Evolutionary conservation across 2,329 filamentous ascomycete genomes (phyloP), one percentile per base, ranked within the genome.

Genomic region (Talaromyces amestolkiae): DNA sequence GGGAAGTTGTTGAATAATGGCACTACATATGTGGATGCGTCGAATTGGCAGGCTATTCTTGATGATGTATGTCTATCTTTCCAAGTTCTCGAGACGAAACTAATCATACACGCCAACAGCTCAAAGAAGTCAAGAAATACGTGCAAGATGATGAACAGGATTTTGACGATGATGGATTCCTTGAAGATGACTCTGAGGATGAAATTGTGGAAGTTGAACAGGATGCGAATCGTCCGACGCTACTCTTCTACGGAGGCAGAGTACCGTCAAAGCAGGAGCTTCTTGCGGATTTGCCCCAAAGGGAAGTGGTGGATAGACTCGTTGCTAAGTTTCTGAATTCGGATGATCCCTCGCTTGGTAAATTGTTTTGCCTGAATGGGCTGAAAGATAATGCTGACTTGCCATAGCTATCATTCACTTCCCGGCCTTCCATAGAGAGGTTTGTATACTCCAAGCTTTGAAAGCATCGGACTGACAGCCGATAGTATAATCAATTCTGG

Each of bases 31-130:
- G 74, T 78, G 45, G 75, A 77, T 61, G 71, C 73, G 43, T 72
- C 73, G n/a, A 73, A 77, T 63, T 77, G 75, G 75, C 73, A 72
- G 47, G 74, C 74, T 24, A 76, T 77, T 54, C 66, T 77, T 11
- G 74, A 76, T 65, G 75, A 77, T 71, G 75, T 77, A 45, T 45
- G 74, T n/a, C n/a, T 7, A 19, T 6, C 39, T 8, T 10, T 11
- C 6, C 15, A 39, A n/a, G 9, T 45, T n/a, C 17, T 22, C 11
- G 22, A 58, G 11, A 15, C 33, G 7, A 22, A 39, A 9, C 58
- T 37, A 6, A 17, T 43, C 24, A 47, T 2, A 47, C 13, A 41
- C 53, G 37, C 66, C 45, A 61, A 54, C 41, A 77, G 75, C 76
- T 77, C 27, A 72, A 76, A 60, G 75, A 73, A 8, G 72, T 77